A percentile compares a stretch with the other conserved stretches of the same genome.
These are phyloP conservation scores for Botrytis medusae DNA, from an alignment of 2,329 filamentous ascomycete species.

Conservation along the genomic window DNA sequence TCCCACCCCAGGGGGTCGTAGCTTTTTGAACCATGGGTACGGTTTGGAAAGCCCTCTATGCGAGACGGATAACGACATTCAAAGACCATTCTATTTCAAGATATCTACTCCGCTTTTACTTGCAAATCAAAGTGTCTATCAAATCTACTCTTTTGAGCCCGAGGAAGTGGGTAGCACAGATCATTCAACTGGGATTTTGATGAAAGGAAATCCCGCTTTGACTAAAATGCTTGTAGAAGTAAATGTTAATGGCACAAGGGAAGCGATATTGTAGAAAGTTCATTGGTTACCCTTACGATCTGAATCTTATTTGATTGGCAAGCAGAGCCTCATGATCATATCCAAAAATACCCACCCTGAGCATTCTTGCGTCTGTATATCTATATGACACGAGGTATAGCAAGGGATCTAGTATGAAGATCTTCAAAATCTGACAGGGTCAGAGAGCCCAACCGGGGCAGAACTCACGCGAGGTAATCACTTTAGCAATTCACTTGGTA, in stretches of 20 bases:
- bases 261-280: neutral
- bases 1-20: constrained; percentile 6
- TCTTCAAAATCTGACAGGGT: constrained; percentile 15
- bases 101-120: neutral
- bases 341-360: constrained; percentile 13
- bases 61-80: constrained; percentile 23
- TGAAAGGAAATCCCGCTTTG: neutral
- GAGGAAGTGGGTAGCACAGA: constrained; percentile 12
- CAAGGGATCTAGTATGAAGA: constrained; percentile 7
- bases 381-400: constrained; percentile 12
- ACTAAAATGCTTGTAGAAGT: neutral
- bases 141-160: constrained; percentile 13
- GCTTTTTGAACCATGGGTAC: constrained; percentile 4
- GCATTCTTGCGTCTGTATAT: neutral
- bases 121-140: constrained; percentile 9
- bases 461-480: constrained; percentile 12
- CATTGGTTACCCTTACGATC: constrained; percentile 14
- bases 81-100: constrained; percentile 16
- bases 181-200: neutral
- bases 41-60: constrained; percentile 5
- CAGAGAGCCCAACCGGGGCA: constrained; percentile 9
- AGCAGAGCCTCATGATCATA: constrained; percentile 15
- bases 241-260: constrained; percentile 9
- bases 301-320: neutral
- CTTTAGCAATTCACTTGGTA: constrained; percentile 12